These are phyloP conservation scores for Diaporthe longicolla DNA, from an alignment of 2,329 filamentous ascomycete species.

Conservation along the genomic window DNA sequence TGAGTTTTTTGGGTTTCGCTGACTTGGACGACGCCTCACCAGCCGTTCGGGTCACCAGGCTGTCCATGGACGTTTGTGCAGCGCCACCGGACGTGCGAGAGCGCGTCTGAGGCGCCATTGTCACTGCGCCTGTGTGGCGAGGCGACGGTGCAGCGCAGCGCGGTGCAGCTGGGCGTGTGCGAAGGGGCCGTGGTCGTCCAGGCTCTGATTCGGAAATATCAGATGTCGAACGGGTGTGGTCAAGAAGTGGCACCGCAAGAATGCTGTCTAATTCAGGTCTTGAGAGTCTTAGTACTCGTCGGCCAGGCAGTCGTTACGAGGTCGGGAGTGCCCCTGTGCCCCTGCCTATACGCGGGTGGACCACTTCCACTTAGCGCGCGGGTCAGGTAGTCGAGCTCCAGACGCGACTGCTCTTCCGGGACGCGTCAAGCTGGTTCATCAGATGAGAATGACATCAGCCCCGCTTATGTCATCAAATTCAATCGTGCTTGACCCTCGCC, in stretches of 20 bases:
- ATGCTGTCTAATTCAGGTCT: neutral
- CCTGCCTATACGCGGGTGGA: neutral
- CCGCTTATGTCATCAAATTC: slow-evolving; percentile 24
- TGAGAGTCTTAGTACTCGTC: neutral
- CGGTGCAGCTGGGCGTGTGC: neutral
- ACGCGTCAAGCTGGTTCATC: slow-evolving; percentile 17
- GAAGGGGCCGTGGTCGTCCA: neutral
- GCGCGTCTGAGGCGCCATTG: slow-evolving; percentile 42
- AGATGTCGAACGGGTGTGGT: neutral
- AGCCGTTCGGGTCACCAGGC: slow-evolving; percentile 10
- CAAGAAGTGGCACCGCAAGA: neutral
- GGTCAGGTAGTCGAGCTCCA: slow-evolving; percentile 12
- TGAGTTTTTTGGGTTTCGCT: slow-evolving; percentile 29
- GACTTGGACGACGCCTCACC: slow-evolving; percentile 3
- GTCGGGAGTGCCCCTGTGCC: slow-evolving; percentile 14
- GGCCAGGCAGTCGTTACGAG: slow-evolving; percentile 31
- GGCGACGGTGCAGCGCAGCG: neutral
- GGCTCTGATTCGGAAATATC: neutral
- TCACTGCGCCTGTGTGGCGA: neutral
- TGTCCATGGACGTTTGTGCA: slow-evolving; percentile 21
- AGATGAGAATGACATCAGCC: slow-evolving; percentile 36
- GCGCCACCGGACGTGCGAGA: slow-evolving; percentile 29
- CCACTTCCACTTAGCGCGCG: slow-evolving; percentile 25
- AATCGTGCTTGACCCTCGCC: no score
- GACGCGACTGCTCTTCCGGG: slow-evolving; percentile 19